Percentiles rank a stretch among this genome's conserved stretches.
Conservation (phyloP, 768 basidiomycete species). For the Sporobolomyces roseus region DNA sequence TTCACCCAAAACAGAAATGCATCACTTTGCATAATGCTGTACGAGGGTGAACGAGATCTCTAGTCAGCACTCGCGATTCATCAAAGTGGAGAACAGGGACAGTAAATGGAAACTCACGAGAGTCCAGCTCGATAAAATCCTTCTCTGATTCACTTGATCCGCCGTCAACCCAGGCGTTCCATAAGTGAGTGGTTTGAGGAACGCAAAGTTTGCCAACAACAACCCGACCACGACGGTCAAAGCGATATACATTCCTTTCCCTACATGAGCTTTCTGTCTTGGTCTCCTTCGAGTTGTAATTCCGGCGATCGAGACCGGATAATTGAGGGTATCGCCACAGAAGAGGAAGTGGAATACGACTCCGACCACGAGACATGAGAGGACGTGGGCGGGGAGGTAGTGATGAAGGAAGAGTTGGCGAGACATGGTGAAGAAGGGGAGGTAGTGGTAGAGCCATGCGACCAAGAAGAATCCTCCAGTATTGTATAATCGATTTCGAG, state of each 20-base stretch:
- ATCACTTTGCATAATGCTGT: background rate
- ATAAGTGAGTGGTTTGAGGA: slow-evolving; percentile 85
- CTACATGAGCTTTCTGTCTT: slow-evolving; percentile 61
- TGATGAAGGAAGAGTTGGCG: slow-evolving; percentile 90
- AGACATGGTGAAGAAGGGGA: slow-evolving; percentile 96
- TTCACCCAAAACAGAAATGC: no score
- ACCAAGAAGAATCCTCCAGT: slow-evolving; percentile 92
- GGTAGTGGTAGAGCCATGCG: slow-evolving; percentile 91
- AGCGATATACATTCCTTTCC: slow-evolving; percentile 58
- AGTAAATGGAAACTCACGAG: slow-evolving; percentile 49
- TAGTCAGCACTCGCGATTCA: background rate
- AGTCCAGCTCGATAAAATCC: slow-evolving; percentile 84
- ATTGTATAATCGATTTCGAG: slow-evolving; percentile 91
- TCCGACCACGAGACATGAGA: slow-evolving; percentile 78
- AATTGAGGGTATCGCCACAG: slow-evolving; percentile 44
- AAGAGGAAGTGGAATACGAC: slow-evolving; percentile 65
- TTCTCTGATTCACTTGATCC: slow-evolving; percentile 74
- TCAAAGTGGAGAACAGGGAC: background rate
- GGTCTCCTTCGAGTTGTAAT: slow-evolving; percentile 43
- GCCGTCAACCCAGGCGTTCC: slow-evolving; percentile 89
- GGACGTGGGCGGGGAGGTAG: slow-evolving; percentile 93
- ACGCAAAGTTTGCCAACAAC: slow-evolving; percentile 52
- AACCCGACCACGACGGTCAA: slow-evolving; percentile 64
- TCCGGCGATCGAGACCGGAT: slow-evolving; percentile 42
- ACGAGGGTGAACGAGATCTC: background rate